phyloP scores from a whole-genome alignment of 2,329 filamentous ascomycete species.

The Diaporthe longicolla region DNA sequence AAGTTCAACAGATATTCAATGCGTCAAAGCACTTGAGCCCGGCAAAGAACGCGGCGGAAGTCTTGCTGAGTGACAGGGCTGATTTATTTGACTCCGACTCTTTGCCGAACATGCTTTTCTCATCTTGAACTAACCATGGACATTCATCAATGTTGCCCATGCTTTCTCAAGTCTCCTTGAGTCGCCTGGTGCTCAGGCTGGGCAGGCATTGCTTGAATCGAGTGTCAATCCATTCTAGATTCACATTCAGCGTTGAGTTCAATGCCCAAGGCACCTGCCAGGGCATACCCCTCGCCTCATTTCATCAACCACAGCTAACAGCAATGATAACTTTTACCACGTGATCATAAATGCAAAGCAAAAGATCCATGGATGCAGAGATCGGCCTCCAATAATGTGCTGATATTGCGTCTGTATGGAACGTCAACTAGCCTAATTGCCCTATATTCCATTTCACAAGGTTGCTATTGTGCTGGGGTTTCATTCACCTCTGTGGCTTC shows the following conservation, averaged over 20 bases:
- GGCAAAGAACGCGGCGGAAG: background rate
- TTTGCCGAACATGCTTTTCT: background rate
- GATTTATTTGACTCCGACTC: background rate
- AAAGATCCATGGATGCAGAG: too few relatives aligned
- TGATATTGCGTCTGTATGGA: too few relatives aligned
- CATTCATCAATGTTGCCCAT: background rate
- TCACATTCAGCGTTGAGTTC: background rate
- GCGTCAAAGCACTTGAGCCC: background rate
- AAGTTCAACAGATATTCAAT: background rate
- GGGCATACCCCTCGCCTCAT: too few relatives aligned
- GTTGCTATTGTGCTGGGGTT: too few relatives aligned
- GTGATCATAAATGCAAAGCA: too few relatives aligned
- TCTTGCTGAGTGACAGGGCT: background rate
- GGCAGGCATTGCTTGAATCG: background rate
- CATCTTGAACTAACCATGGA: background rate
- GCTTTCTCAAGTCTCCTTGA: background rate
- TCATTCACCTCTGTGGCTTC: too few relatives aligned
- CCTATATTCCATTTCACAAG: too few relatives aligned
- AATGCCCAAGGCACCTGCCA: too few relatives aligned
- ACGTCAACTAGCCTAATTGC: too few relatives aligned
- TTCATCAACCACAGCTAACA: background rate
- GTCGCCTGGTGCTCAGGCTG: background rate
- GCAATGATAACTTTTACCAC: too few relatives aligned
- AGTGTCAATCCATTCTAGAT: background rate
- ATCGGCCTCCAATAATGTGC: too few relatives aligned